phyloP scores from a whole-genome alignment of 2,329 filamentous ascomycete species.

The Verticillium zaregamsianum region DNA sequence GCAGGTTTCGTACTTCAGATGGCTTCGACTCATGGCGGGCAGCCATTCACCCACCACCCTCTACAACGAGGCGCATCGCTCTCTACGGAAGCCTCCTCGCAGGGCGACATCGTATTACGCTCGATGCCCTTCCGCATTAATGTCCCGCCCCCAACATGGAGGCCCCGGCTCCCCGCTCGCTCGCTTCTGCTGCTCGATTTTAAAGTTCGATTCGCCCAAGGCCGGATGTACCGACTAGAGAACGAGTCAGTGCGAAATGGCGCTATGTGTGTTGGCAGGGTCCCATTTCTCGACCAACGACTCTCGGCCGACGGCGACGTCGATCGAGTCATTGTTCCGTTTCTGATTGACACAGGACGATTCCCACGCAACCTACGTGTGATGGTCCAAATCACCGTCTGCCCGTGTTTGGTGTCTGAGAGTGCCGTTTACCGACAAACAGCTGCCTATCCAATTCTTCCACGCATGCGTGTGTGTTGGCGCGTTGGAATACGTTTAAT shows the following conservation, averaged over 20 bases:
- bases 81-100: neutral
- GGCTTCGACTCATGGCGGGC: neutral
- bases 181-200: neutral
- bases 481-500: too few relatives aligned
- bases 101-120: neutral
- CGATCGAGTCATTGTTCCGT: neutral
- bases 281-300: neutral
- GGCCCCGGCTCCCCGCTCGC: neutral
- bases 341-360: neutral
- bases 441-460: too few relatives aligned
- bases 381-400: neutral
- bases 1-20: neutral
- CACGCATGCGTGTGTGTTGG: too few relatives aligned
- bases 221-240: neutral
- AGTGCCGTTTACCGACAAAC: neutral
- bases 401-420: neutral
- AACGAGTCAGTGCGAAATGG: neutral
- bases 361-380: neutral
- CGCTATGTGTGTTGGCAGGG: neutral
- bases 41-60: neutral
- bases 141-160: neutral
- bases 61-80: too few relatives aligned
- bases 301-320: neutral
- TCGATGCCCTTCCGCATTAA: neutral
- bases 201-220: neutral